Conservation (phyloP, 2,329 filamentous ascomycete species). For the Cadophora luteo-olivacea region DNA sequence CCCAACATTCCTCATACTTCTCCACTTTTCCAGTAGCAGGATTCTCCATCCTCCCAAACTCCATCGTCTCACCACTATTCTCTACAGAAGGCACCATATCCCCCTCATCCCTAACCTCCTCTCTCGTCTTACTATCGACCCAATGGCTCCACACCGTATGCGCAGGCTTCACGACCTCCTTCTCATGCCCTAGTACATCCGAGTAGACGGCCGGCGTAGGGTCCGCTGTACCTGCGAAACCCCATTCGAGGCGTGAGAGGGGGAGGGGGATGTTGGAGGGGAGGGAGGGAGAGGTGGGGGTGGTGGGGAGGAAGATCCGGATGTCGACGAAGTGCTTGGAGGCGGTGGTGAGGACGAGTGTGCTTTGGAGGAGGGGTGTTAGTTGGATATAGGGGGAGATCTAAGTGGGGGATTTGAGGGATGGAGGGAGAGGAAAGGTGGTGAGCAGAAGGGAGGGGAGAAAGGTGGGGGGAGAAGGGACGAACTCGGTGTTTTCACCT, state of each 20-base stretch:
- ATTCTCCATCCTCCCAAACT: slow-evolving; percentile 42
- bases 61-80: slow-evolving; percentile 39
- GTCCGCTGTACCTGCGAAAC: slow-evolving; percentile 36
- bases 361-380: too few relatives aligned
- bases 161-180: slow-evolving; percentile 25
- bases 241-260: slow-evolving; percentile 41
- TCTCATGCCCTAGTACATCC: neutral
- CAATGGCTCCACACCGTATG: slow-evolving; percentile 42
- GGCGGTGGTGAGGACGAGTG: slow-evolving; percentile 44
- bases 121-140: slow-evolving; percentile 38
- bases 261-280: slow-evolving; percentile 20
- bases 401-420: slow-evolving; percentile 11
- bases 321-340: slow-evolving; percentile 42
- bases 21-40: slow-evolving; percentile 39
- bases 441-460: neutral
- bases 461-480: neutral
- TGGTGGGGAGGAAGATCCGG: slow-evolving; percentile 35
- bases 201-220: slow-evolving; percentile 29
- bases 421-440: neutral
- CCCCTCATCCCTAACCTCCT: slow-evolving; percentile 42
- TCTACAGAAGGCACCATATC: slow-evolving; percentile 35
- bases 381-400: too few relatives aligned
- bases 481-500: slow-evolving; percentile 36
- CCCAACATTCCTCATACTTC: slow-evolving; percentile 46
- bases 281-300: too few relatives aligned